A percentile compares a stretch with the other conserved stretches of the same genome.
Evolutionary conservation across 805 yeast genomes (phyloP).

Genomic region (Metschnikowia lachancei): DNA sequence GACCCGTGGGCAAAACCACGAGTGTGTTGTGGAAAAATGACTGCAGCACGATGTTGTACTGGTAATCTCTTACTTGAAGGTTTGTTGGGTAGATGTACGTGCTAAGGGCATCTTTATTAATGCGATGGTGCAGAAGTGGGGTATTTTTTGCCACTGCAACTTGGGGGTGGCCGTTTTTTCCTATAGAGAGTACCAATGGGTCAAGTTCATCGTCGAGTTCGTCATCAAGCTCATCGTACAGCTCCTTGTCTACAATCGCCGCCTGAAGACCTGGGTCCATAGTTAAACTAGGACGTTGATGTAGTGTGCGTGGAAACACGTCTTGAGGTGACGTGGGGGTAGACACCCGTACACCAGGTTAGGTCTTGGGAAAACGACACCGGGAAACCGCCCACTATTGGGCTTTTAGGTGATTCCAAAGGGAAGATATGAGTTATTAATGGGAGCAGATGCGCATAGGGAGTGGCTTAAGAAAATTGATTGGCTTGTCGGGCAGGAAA

Average conservation of each 20-base stretch:
- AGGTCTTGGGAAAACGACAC: too few species aligned
- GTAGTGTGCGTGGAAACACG: background rate
- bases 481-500: too few species aligned
- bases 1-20: slow-evolving; percentile 94
- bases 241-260: too few species aligned
- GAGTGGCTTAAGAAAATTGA: too few species aligned
- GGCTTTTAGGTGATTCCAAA: too few species aligned
- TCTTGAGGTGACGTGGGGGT: background rate
- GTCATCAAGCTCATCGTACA: slow-evolving; percentile 1
- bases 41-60: slow-evolving; percentile 69
- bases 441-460: too few species aligned
- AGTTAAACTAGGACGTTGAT: background rate
- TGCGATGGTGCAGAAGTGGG: slow-evolving; percentile 10
- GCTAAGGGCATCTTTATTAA: slow-evolving; percentile 11
- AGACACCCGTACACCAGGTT: too few species aligned
- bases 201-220: slow-evolving; percentile 19
- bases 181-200: slow-evolving; percentile 7
- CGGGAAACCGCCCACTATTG: too few species aligned
- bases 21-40: slow-evolving; percentile 72
- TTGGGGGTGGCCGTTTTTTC: background rate
- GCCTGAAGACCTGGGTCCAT: background rate
- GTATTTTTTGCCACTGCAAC: background rate
- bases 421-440: too few species aligned
- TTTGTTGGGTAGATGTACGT: slow-evolving; percentile 83
- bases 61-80: slow-evolving; percentile 82